A percentile compares a stretch with the other conserved stretches of the same genome.
Conservation (phyloP, 108 stramenopile species). For the Pseudonitzschia pungens region DNA sequence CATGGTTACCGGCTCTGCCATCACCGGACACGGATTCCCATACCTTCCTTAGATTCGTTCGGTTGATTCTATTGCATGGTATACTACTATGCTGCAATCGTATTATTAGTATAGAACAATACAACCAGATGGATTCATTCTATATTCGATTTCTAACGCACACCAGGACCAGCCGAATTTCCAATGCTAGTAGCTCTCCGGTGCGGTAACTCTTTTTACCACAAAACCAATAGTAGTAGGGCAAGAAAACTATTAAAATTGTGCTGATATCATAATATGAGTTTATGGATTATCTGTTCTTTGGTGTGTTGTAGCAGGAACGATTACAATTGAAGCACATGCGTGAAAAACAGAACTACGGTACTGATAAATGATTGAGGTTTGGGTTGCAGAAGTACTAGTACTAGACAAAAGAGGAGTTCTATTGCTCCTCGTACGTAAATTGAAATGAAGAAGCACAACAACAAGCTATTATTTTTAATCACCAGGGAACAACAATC, state of each 20-base stretch:
- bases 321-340: too few species aligned
- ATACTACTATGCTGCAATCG: not conserved
- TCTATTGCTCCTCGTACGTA: too few species aligned
- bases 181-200: not conserved
- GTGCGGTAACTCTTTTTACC: not conserved
- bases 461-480: too few species aligned
- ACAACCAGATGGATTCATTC: not conserved
- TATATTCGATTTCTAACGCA: not conserved
- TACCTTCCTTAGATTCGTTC: constrained; percentile 49
- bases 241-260: not conserved
- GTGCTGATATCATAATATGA: not conserved
- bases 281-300: too few species aligned
- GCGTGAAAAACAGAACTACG: too few species aligned
- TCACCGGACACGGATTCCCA: constrained; percentile 91
- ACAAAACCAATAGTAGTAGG: not conserved
- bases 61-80: constrained; percentile 8
- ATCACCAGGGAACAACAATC: too few species aligned
- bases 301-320: too few species aligned
- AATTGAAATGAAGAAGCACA: too few species aligned
- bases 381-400: not conserved
- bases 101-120: constrained; percentile 4
- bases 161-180: not conserved
- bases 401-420: not conserved
- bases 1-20: constrained; percentile 79
- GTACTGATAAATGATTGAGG: too few species aligned